These are phyloP conservation scores for Termitomyces sp. DNA, from an alignment of 768 basidiomycete genomes.

Conservation along the genomic window DNA sequence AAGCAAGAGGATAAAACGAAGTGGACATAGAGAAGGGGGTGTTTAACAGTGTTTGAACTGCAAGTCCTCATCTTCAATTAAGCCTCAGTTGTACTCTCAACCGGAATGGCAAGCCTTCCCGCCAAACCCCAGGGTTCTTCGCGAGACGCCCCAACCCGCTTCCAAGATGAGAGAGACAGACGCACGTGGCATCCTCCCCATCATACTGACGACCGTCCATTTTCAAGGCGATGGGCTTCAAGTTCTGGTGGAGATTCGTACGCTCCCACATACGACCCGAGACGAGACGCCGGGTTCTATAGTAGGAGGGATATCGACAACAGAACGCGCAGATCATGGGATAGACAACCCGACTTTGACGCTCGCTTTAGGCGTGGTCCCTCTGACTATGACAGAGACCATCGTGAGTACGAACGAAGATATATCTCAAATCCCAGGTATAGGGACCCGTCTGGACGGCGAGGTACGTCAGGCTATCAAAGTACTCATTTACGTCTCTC, in stretches of 20 bases:
- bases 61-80: background rate
- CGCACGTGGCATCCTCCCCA: constrained; percentile 20
- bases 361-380: constrained; percentile 2
- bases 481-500: background rate
- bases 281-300: constrained; percentile 20
- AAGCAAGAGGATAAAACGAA: constrained; percentile 78
- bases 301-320: background rate
- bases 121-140: constrained; percentile 28
- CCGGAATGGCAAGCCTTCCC: constrained; percentile 36
- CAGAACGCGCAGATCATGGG: constrained; percentile 11
- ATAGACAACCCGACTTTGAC: constrained; percentile 14
- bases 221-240: constrained; percentile 14
- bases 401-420: constrained; percentile 19
- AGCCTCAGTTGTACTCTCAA: background rate
- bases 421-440: constrained; percentile 12
- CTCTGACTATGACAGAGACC: constrained; percentile 17
- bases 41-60: constrained; percentile 13
- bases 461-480: constrained; percentile 9
- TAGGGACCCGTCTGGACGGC: constrained; percentile 16
- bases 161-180: constrained; percentile 26
- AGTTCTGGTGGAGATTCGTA: constrained; percentile 28
- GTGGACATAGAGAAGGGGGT: constrained; percentile 33
- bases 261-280: constrained; percentile 22
- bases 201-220: constrained; percentile 1
- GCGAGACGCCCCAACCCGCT: constrained; percentile 13